Conservation (phyloP, 805 yeast species). For the Vanderwaltozyma tropicalis region DNA sequence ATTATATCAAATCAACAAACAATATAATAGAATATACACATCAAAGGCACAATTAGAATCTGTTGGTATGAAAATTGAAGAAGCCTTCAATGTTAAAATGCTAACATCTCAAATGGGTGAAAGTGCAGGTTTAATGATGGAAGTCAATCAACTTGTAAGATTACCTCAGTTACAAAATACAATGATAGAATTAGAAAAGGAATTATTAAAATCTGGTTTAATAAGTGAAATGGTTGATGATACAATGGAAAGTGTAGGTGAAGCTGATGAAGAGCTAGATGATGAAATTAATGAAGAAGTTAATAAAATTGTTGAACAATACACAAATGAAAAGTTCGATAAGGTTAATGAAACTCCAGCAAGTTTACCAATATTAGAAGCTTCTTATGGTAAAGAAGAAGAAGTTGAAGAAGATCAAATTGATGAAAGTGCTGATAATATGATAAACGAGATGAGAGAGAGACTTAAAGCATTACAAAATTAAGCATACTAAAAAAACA, state of each 20-base stretch:
- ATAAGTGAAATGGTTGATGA: conserved; percentile 95
- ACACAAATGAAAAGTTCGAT: conserved; percentile 34
- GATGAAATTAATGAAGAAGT: conserved; percentile 56
- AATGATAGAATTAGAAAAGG: conserved; percentile 79
- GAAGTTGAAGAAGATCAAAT: conserved; percentile 34
- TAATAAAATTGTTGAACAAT: conserved; percentile 45
- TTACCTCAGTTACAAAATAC: conserved; percentile 73
- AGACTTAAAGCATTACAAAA: conserved; percentile 71
- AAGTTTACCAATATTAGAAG: conserved; percentile 8
- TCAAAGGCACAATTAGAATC: conserved; percentile 82
- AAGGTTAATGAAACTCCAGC: conserved; percentile 31
- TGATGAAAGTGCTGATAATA: conserved; percentile 60
- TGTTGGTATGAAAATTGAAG: conserved; percentile 80
- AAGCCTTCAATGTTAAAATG: conserved; percentile 78
- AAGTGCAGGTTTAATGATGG: conserved; percentile 76
- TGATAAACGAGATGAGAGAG: conserved; percentile 80
- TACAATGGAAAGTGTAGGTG: conserved; percentile 64
- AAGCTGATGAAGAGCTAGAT: conserved; percentile 53
- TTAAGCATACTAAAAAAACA: not conserved
- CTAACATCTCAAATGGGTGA: conserved; percentile 71
- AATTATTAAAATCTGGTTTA: conserved; percentile 74
- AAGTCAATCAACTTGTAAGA: conserved; percentile 67
- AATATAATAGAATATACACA: conserved; percentile 59
- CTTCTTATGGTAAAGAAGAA: conserved; percentile 8
- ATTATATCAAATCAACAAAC: conserved; percentile 60